phyloP scores from a whole-genome alignment of 2,329 filamentous ascomycete species.

The Trichophyton benhamiae region DNA sequence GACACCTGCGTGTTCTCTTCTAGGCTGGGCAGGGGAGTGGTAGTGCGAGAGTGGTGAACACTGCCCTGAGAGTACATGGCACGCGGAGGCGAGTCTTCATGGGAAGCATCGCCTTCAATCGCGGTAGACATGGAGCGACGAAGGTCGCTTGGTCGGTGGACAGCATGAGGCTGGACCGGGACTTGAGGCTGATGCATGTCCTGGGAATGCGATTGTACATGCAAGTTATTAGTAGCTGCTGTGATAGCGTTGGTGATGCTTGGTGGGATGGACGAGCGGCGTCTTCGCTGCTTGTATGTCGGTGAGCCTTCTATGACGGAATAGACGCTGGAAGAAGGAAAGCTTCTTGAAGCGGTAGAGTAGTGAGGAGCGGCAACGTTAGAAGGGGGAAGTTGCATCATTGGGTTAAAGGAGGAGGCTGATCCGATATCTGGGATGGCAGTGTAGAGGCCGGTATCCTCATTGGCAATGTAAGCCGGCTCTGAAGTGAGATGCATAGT shows the following conservation, averaged over 20 bases:
- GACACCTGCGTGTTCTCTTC: conserved; percentile 67
- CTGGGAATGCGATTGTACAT: conserved; percentile 22
- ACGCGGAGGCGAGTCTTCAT: conserved; percentile 65
- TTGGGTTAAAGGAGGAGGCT: conserved; percentile 64
- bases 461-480: conserved; percentile 94
- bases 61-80: background rate
- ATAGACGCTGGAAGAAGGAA: conserved; percentile 71
- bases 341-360: conserved; percentile 53
- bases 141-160: conserved; percentile 76
- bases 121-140: conserved; percentile 83
- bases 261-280: conserved; percentile 83
- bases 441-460: conserved; percentile 91
- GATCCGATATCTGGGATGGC: conserved; percentile 79
- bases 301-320: conserved; percentile 95
- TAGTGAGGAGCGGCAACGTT: conserved; percentile 73
- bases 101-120: conserved; percentile 64
- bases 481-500: conserved; percentile 68
- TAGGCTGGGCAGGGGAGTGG: conserved; percentile 74
- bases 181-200: conserved; percentile 23
- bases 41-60: conserved; percentile 73
- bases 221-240: conserved; percentile 37
- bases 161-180: conserved; percentile 41
- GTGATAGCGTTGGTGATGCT: conserved; percentile 60
- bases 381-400: conserved; percentile 82
- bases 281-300: conserved; percentile 93